phyloP scores from a whole-genome alignment of 768 basidiomycete genomes.

The Candolleomyces eurysporus region DNA sequence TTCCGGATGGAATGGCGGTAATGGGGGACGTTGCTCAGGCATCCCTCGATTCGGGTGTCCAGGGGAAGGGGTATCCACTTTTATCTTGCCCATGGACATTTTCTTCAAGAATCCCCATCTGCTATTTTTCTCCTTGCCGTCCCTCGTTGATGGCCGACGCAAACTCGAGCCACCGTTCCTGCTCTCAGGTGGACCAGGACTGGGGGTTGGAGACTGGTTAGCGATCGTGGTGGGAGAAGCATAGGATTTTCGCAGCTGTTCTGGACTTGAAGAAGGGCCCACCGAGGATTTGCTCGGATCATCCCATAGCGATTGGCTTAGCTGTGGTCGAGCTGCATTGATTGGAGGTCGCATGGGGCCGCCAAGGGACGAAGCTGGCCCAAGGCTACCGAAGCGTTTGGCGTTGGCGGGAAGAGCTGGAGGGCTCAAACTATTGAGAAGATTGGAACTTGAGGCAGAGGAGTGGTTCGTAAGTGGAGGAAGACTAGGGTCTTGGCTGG shows the following conservation, averaged over 20 bases:
- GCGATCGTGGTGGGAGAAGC: slow-evolving; percentile 13
- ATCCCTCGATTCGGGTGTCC: not conserved
- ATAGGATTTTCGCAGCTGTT: slow-evolving; percentile 12
- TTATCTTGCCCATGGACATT: slow-evolving; percentile 97
- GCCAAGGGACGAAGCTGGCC: slow-evolving; percentile 45
- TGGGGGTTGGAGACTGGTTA: slow-evolving; percentile 3
- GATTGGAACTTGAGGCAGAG: slow-evolving; percentile 70
- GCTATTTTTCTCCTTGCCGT: slow-evolving; percentile 60
- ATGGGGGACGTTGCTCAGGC: slow-evolving; percentile 25
- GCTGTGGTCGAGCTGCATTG: slow-evolving; percentile 34
- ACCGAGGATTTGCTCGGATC: slow-evolving; percentile 29
- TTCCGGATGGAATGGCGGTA: slow-evolving; percentile 18
- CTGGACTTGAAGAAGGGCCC: not conserved
- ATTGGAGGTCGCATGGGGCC: slow-evolving; percentile 36
- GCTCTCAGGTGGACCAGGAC: not conserved
- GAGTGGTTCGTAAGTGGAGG: slow-evolving; percentile 45
- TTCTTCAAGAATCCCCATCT: slow-evolving; percentile 97
- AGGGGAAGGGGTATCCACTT: slow-evolving; percentile 49
- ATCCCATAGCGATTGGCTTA: slow-evolving; percentile 54
- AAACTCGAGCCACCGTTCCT: slow-evolving; percentile 3
- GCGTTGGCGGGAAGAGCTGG: slow-evolving; percentile 34
- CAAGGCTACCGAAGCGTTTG: slow-evolving; percentile 69
- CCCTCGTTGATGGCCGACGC: slow-evolving; percentile 20
- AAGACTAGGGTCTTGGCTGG: slow-evolving; percentile 19
- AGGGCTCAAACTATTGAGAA: slow-evolving; percentile 39